phyloP scores from a whole-genome alignment of 371 early-diverging fungal genomes.

The Apophysomyces sp. region DNA sequence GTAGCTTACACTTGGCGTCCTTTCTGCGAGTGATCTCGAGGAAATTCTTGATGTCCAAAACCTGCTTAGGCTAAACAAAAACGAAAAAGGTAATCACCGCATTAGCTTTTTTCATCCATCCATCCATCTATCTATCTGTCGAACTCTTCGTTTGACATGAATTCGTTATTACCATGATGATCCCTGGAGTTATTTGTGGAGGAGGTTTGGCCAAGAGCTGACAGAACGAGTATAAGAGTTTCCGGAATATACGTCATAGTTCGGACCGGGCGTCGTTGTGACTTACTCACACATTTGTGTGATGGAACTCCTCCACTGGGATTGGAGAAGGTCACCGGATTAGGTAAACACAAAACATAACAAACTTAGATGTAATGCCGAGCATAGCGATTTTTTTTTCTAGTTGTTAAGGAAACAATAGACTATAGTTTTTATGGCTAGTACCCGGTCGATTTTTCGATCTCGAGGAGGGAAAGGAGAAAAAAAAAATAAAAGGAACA shows the following conservation, averaged over 20 bases:
- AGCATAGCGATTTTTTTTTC: too few species aligned
- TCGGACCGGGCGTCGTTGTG: too few species aligned
- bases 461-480: too few species aligned
- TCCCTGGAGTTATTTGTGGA: constrained; percentile 1
- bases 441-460: neutral
- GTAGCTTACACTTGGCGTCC: constrained; percentile 63
- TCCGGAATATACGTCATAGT: neutral
- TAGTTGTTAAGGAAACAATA: too few species aligned
- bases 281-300: too few species aligned
- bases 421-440: too few species aligned
- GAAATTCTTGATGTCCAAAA: constrained; percentile 95
- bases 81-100: neutral
- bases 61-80: constrained; percentile 79
- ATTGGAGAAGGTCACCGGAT: too few species aligned
- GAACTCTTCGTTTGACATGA: neutral
- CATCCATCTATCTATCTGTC: neutral
- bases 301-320: too few species aligned
- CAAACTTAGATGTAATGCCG: too few species aligned
- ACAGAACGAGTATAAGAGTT: neutral
- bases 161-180: neutral
- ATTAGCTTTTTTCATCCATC: neutral
- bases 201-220: neutral
- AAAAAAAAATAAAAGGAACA: neutral
- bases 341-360: too few species aligned
- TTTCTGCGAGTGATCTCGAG: constrained; percentile 89